Evolutionary conservation across 352 stramenopile species (phyloP), one percentile per base, ranked within the genome.

Genomic region (Globisporangium camurandrum): DNA sequence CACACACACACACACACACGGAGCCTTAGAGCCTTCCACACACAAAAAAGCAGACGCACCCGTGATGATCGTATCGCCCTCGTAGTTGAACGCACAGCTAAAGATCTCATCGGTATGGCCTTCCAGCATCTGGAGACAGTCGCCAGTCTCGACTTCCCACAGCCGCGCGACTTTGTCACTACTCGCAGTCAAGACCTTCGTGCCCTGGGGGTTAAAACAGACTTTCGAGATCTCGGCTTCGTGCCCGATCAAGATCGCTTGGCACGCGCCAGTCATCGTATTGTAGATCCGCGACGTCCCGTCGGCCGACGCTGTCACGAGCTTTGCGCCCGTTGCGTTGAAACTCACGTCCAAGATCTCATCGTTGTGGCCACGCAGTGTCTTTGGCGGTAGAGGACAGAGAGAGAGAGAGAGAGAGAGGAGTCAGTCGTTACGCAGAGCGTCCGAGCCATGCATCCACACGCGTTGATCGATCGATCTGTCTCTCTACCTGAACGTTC

Each of bases 91-190:
- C 27, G 91, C 90, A 51, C 91, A 98, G 61, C 76, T 95, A 62
- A 98, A 98, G 66, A 98, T 97, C 57, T 98, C 92, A 59, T 98
- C 91, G n/a, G 88, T 97, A 76, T 98, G 93, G 20, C 94, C 94
- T 53, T 98, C 93, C 14, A 98, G 84, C 64, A 97, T 95, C 63
- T 91, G 78, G 26, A 98, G 66, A 55, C 92, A 98, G 56, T 98
- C 89, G 22, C 93, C 93, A 1, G 82, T 96, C 56, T 98, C 90
- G 22, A 93, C 79, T 42, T 98, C 91, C 93, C 93, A 98, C 22
- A 98, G 72, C 6, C 91, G 70, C 44, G 86, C 93, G 30, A 93
- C 88, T 57, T 98, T 97, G 73, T 98, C 93, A 52, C 84, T 96
- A 61, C 75, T 95, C 20, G 93, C 93, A 19, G 93, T 98, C 19